Conservation (phyloP, 768 basidiomycete species). For the Coprinellus micaceus region DNA sequence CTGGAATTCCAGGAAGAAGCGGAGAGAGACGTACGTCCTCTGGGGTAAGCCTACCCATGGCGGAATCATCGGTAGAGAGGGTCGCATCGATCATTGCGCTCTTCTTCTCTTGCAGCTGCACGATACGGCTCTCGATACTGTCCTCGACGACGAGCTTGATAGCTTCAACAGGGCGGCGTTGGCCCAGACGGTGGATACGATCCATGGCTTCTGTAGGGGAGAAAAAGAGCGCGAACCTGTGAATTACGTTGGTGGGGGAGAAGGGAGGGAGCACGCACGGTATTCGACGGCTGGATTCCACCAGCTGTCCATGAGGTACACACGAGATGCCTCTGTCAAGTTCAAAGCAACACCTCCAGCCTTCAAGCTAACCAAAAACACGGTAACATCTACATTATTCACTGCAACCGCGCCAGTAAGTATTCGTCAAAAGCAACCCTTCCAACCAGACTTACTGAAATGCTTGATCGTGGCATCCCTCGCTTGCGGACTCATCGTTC, state of each 20-base stretch:
- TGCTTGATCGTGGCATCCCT: conserved; percentile 92
- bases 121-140: conserved; percentile 92
- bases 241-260: not conserved
- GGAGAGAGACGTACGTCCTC: conserved; percentile 53
- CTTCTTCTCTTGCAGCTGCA: conserved; percentile 98
- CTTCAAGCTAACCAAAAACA: conserved; percentile 96
- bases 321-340: conserved; percentile 85
- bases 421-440: not conserved
- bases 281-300: conserved; percentile 98
- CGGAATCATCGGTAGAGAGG: conserved; percentile 76
- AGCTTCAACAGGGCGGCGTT: conserved; percentile 87
- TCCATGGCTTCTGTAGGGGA: conserved; percentile 82
- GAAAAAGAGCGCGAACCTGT: not conserved
- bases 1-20: conserved; percentile 3
- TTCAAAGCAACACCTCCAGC: conserved; percentile 94
- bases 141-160: conserved; percentile 95
- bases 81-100: conserved; percentile 92
- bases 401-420: conserved; percentile 38
- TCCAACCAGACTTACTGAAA: conserved; percentile 76
- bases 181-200: conserved; percentile 94
- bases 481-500: conserved; percentile 95
- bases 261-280: conserved; percentile 45
- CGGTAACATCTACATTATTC: conserved; percentile 90
- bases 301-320: conserved; percentile 97
- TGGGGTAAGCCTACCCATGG: conserved; percentile 91